Percentiles rank a stretch among this genome's conserved stretches.
These are phyloP conservation scores for Neocatenulostroma microsporum DNA, from an alignment of 2,329 filamentous ascomycete species.

Conservation along the genomic window DNA sequence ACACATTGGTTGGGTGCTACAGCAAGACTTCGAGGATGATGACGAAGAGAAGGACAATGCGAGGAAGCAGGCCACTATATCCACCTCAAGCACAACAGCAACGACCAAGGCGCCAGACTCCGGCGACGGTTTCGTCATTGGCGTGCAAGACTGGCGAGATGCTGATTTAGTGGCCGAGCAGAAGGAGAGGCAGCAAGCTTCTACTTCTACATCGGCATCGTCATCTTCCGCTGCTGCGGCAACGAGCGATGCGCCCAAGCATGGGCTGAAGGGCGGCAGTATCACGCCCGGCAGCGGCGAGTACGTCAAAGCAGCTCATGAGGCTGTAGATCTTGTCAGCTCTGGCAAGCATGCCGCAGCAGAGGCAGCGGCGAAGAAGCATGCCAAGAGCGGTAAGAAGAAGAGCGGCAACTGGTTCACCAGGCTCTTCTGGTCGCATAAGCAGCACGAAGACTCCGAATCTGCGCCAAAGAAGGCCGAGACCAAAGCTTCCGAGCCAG, in stretches of 20 bases:
- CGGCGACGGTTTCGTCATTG: constrained; percentile 65
- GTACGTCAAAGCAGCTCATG: constrained; percentile 44
- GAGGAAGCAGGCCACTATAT: constrained; percentile 13
- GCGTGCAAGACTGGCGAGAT: constrained; percentile 81
- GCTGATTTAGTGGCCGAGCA: constrained; percentile 57
- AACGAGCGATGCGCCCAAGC: constrained; percentile 19
- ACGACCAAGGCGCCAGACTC: constrained; percentile 27
- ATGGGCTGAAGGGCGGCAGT: constrained; percentile 51
- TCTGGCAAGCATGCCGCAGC: constrained; percentile 3
- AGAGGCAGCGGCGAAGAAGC: constrained; percentile 8
- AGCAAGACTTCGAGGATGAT: constrained; percentile 58
- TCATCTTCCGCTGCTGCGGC: constrained; percentile 12
- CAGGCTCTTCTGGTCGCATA: constrained; percentile 7
- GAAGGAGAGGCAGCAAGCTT: constrained; percentile 22
- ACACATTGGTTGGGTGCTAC: constrained; percentile 63
- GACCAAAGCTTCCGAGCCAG: constrained; percentile 3
- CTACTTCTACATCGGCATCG: constrained; percentile 17
- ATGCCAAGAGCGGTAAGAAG: neutral
- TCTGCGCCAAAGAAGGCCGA: constrained; percentile 6
- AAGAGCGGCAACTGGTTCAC: constrained; percentile 8
- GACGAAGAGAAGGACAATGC: constrained; percentile 38
- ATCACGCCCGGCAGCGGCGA: constrained; percentile 67
- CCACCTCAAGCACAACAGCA: constrained; percentile 21
- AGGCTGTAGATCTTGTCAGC: constrained; percentile 17
- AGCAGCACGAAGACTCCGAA: neutral